Conservation (phyloP, 768 basidiomycete species). For the Coprinopsis sp. region DNA sequence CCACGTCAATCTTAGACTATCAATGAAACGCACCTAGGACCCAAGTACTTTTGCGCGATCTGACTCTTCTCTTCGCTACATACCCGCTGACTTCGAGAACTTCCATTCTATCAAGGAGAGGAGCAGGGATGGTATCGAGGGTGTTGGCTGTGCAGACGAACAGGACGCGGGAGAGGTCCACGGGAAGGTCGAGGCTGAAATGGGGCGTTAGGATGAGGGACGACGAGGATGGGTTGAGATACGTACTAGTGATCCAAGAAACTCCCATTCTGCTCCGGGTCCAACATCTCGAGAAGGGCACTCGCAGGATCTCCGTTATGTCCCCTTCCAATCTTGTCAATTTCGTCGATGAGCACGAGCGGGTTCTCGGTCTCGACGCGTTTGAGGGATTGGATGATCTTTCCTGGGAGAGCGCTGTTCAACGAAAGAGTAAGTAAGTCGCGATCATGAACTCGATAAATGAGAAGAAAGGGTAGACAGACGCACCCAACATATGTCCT, state of each 20-base stretch:
- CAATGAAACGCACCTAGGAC: constrained; percentile 45
- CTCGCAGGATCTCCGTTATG: constrained; percentile 91
- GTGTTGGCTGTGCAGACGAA: constrained; percentile 98
- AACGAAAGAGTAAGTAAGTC: too few species aligned
- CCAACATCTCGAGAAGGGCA: constrained; percentile 88
- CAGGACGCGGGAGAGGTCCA: constrained; percentile 91
- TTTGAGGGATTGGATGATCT: constrained; percentile 92
- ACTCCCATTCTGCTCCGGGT: constrained; percentile 90
- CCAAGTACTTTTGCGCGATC: constrained; percentile 84
- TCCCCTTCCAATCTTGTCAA: constrained; percentile 92
- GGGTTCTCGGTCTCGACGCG: constrained; percentile 93
- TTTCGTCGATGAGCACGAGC: constrained; percentile 89
- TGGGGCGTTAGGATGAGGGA: not conserved
- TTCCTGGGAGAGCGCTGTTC: constrained; percentile 80
- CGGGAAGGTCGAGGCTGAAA: constrained; percentile 88
- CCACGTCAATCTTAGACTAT: too few species aligned
- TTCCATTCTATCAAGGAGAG: constrained; percentile 93
- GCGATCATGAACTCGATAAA: too few species aligned
- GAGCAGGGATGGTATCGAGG: constrained; percentile 90
- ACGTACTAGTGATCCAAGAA: constrained; percentile 95
- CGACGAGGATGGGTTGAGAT: not conserved
- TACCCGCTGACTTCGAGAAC: constrained; percentile 94
- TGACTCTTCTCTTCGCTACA: constrained; percentile 90
- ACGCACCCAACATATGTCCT: constrained; percentile 93
- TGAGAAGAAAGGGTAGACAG: too few species aligned